Conservation (phyloP, 768 basidiomycete genomes). For the Xerocomellus chrysenteron region DNA sequence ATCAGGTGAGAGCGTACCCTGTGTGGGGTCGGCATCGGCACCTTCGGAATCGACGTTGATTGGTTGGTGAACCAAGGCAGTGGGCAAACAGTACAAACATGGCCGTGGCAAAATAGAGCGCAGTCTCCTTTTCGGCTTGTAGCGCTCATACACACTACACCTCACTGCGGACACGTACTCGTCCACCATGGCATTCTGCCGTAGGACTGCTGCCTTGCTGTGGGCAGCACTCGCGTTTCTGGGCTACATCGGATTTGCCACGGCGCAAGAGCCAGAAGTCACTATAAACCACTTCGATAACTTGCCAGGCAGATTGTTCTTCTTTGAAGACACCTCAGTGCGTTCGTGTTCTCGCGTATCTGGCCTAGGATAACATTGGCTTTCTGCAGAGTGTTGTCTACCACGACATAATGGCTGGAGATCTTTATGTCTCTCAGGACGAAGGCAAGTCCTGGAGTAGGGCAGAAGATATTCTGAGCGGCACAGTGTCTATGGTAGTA, state of each 20-base stretch:
- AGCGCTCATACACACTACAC: background rate
- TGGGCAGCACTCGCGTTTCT: slow-evolving; percentile 27
- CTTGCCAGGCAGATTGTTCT: slow-evolving; percentile 75
- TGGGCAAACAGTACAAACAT: background rate
- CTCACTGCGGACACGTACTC: slow-evolving; percentile 16
- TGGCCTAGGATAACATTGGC: background rate
- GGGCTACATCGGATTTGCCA: slow-evolving; percentile 18
- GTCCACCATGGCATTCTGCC: slow-evolving; percentile 30
- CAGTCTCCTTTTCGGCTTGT: slow-evolving; percentile 5
- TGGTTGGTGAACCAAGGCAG: slow-evolving; percentile 15
- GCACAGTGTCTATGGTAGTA: slow-evolving; percentile 68
- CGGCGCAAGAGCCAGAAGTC: slow-evolving; percentile 49
- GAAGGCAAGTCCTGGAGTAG: slow-evolving; percentile 77
- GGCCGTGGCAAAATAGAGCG: slow-evolving; percentile 15
- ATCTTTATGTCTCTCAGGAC: slow-evolving; percentile 76
- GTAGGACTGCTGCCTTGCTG: slow-evolving; percentile 26
- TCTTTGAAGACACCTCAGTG: slow-evolving; percentile 92
- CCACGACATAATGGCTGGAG: slow-evolving; percentile 68
- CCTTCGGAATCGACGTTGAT: slow-evolving; percentile 21
- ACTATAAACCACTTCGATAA: slow-evolving; percentile 59
- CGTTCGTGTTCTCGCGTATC: slow-evolving; percentile 30
- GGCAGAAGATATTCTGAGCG: slow-evolving; percentile 51
- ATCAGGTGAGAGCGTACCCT: slow-evolving; percentile 1
- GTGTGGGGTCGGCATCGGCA: slow-evolving; percentile 23
- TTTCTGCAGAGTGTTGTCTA: slow-evolving; percentile 63